phyloP scores from a whole-genome alignment of 2,329 filamentous ascomycete species.

The Aspergillus fructus region DNA sequence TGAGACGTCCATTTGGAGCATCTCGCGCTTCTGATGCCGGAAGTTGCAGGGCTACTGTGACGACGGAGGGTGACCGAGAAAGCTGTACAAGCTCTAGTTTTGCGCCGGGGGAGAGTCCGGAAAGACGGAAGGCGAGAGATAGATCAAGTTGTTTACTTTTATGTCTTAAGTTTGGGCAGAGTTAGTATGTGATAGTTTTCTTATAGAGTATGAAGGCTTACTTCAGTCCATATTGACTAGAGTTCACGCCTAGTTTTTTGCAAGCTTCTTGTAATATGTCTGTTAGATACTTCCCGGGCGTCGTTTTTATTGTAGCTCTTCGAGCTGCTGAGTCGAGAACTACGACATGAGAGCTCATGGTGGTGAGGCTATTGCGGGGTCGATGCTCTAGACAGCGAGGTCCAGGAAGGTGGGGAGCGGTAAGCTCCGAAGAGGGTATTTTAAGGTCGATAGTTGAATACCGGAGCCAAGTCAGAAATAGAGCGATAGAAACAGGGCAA shows the following conservation, averaged over 20 bases:
- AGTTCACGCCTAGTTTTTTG: slow-evolving; percentile 70
- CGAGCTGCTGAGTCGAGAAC: slow-evolving; percentile 80
- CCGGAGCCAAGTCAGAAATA: slow-evolving; percentile 10
- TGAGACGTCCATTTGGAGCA: slow-evolving; percentile 65
- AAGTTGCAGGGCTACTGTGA: slow-evolving; percentile 86
- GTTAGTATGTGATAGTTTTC: slow-evolving; percentile 6
- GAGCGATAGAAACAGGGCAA: slow-evolving; percentile 8
- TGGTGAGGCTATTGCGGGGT: slow-evolving; percentile 21
- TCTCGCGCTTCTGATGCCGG: slow-evolving; percentile 67
- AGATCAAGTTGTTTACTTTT: slow-evolving; percentile 85
- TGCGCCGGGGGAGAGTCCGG: slow-evolving; percentile 78
- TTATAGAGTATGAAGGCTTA: slow-evolving; percentile 41
- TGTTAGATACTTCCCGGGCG: slow-evolving; percentile 74
- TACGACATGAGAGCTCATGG: slow-evolving; percentile 84
- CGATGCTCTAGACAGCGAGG: background rate
- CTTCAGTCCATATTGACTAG: slow-evolving; percentile 79
- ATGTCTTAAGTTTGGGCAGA: slow-evolving; percentile 51
- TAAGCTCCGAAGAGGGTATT: no score
- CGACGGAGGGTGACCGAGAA: slow-evolving; percentile 78
- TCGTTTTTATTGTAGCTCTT: slow-evolving; percentile 78
- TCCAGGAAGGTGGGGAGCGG: background rate
- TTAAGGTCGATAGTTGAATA: background rate
- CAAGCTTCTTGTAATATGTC: slow-evolving; percentile 89
- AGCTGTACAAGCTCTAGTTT: slow-evolving; percentile 89
- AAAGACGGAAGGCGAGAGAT: slow-evolving; percentile 77